Conservation (phyloP, 108 stramenopile genomes). For the Cyclotella choctawhatcheeana region DNA sequence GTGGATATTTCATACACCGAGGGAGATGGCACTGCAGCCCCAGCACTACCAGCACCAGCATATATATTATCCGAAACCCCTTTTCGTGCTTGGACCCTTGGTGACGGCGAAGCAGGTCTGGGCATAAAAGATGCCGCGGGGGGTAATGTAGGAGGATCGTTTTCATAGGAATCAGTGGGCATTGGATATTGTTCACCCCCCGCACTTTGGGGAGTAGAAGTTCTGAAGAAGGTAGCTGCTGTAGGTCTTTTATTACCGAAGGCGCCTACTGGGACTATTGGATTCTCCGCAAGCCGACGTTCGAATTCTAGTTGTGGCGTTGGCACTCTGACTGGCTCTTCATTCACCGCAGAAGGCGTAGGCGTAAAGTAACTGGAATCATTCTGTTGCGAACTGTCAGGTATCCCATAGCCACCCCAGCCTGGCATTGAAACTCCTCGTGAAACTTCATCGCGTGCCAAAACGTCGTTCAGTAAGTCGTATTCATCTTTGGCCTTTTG, state of each 20-base stretch:
- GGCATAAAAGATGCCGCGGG: conserved; percentile 16
- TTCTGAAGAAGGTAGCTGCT: conserved; percentile 26
- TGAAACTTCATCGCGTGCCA: conserved; percentile 31
- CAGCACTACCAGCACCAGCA: conserved; percentile 38
- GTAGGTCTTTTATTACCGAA: conserved; percentile 33
- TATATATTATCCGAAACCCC: conserved; percentile 31
- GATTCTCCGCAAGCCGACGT: conserved; percentile 35
- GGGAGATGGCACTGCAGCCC: conserved; percentile 6
- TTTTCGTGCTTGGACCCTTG: conserved; percentile 4
- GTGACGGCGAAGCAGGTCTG: conserved; percentile 20
- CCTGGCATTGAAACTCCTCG: background rate
- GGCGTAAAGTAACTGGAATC: conserved; percentile 14
- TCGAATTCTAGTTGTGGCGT: conserved; percentile 22
- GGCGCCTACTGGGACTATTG: conserved; percentile 30
- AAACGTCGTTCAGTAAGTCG: conserved; percentile 25
- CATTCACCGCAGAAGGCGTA: conserved; percentile 27
- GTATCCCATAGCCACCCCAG: conserved; percentile 1
- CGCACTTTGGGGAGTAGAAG: conserved; percentile 18
- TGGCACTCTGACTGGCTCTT: conserved; percentile 3
- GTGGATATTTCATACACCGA: conserved; percentile 10
- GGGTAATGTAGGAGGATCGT: conserved; percentile 21
- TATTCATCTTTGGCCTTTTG: conserved; percentile 24
- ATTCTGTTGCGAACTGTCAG: conserved; percentile 7
- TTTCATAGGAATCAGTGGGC: conserved; percentile 4
- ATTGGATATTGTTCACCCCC: conserved; percentile 13